Percentiles rank a stretch among this genome's conserved stretches.
Evolutionary conservation across 169 alveolate genomes (phyloP).

Genomic region (Pseudocohnilembus persalinus): DNA sequence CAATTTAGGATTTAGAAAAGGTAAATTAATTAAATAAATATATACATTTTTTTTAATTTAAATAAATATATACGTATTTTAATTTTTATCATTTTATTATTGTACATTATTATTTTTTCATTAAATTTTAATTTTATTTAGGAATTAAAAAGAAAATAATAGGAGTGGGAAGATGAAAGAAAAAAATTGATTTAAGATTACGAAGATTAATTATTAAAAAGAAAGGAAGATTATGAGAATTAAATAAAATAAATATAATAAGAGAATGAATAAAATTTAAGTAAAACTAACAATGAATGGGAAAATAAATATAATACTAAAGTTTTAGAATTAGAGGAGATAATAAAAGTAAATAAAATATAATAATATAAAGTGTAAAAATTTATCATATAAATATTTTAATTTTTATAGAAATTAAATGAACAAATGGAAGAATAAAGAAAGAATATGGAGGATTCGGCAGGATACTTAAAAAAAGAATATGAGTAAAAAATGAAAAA

Average conservation of each 20-base stretch:
- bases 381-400: neutral
- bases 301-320: slow-evolving; percentile 46
- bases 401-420: slow-evolving; percentile 26
- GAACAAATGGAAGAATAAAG: slow-evolving; percentile 54
- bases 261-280: slow-evolving; percentile 45
- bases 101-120: no score
- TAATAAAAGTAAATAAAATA: slow-evolving; percentile 12
- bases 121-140: neutral
- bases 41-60: no score
- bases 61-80: no score
- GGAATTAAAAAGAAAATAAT: slow-evolving; percentile 5
- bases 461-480: slow-evolving; percentile 44
- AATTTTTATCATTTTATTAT: no score
- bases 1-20: neutral
- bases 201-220: slow-evolving; percentile 35
- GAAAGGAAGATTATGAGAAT: slow-evolving; percentile 26
- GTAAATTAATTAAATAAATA: neutral
- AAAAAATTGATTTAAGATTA: slow-evolving; percentile 36
- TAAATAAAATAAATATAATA: slow-evolving; percentile 17
- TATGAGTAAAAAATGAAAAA: slow-evolving; percentile 3
- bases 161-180: slow-evolving; percentile 31
- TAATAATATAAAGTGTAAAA: no score
- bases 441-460: slow-evolving; percentile 67
- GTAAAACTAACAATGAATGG: slow-evolving; percentile 17
- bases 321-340: slow-evolving; percentile 53